Conservation (phyloP, 2,329 filamentous ascomycete species). For the Scytalidium lignicola region DNA sequence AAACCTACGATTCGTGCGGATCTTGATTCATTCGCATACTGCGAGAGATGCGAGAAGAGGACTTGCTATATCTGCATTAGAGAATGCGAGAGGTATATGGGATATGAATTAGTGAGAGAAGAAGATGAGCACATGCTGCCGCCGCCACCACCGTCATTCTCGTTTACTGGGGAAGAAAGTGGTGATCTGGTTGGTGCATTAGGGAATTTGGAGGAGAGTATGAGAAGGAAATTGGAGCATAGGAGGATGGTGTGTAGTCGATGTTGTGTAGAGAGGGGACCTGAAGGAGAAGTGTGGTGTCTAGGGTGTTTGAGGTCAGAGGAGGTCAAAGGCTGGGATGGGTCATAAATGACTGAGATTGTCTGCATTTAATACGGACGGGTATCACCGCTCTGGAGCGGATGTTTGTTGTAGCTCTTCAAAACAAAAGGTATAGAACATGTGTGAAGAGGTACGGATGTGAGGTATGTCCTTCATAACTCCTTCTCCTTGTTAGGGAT, state of each 20-base stretch:
- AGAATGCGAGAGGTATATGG: constrained; percentile 50
- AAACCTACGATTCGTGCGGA: constrained; percentile 60
- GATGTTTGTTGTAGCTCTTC: too few relatives aligned
- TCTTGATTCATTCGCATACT: constrained; percentile 61
- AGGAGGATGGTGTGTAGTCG: constrained; percentile 55
- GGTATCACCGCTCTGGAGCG: not conserved
- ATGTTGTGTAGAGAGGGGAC: constrained; percentile 62
- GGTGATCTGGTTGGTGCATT: too few relatives aligned
- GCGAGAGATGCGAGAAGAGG: constrained; percentile 54
- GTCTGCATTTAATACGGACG: not conserved
- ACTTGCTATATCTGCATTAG: constrained; percentile 67
- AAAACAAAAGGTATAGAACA: too few relatives aligned
- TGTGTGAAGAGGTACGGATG: too few relatives aligned
- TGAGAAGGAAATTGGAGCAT: constrained; percentile 10
- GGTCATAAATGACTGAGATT: not conserved
- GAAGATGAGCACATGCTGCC: not conserved
- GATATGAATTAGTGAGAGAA: not conserved
- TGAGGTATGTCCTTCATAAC: too few relatives aligned
- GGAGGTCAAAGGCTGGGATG: constrained; percentile 1
- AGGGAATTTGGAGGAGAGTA: not conserved
- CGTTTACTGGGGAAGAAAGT: not conserved
- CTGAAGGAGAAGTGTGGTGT: constrained; percentile 62
- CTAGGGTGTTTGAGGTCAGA: constrained; percentile 49
- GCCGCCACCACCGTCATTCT: too few relatives aligned
- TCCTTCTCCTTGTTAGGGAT: too few relatives aligned